Evolutionary conservation across 2,329 filamentous ascomycete species (phyloP).

Genomic region (Emericellopsis cladophorae): DNA sequence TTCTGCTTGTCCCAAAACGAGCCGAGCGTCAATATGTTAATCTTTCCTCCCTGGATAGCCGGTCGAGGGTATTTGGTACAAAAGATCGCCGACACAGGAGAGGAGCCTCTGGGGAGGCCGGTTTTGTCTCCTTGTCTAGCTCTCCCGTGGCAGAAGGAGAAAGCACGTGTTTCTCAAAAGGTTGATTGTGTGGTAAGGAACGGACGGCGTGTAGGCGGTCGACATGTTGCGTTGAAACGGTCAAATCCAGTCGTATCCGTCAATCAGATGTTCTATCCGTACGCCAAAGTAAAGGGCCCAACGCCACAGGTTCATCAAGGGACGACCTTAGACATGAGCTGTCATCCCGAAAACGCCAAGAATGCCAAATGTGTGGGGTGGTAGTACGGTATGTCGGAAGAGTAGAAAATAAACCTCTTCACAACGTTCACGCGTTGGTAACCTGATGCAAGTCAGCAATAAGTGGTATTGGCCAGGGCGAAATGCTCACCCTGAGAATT

Average conservation of each 20-base stretch:
- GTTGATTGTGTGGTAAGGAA: conserved; percentile 16
- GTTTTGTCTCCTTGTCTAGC: not conserved
- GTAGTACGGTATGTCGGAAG: conserved; percentile 1
- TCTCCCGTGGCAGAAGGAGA: not conserved
- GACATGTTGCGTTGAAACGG: conserved; percentile 7
- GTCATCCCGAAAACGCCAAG: conserved; percentile 27
- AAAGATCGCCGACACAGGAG: not conserved
- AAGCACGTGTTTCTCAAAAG: not conserved
- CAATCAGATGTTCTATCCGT: conserved; percentile 16
- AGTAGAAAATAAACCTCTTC: conserved; percentile 19
- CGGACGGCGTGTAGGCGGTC: conserved; percentile 23
- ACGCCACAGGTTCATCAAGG: conserved; percentile 23
- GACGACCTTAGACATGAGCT: conserved; percentile 23
- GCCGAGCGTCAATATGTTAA: not conserved
- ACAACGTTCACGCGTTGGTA: conserved; percentile 42
- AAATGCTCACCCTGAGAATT: conserved; percentile 73
- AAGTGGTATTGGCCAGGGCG: not conserved
- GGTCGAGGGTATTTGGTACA: no score
- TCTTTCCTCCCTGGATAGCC: no score
- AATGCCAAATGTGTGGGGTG: conserved; percentile 21
- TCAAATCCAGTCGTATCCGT: conserved; percentile 7
- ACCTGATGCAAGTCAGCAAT: conserved; percentile 23
- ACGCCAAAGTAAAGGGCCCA: conserved; percentile 20
- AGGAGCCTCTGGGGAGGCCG: not conserved
- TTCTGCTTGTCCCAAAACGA: not conserved